Base-by-base conservation (phyloP, 306 rosid species). In the Vigna nakashimae region DNA sequence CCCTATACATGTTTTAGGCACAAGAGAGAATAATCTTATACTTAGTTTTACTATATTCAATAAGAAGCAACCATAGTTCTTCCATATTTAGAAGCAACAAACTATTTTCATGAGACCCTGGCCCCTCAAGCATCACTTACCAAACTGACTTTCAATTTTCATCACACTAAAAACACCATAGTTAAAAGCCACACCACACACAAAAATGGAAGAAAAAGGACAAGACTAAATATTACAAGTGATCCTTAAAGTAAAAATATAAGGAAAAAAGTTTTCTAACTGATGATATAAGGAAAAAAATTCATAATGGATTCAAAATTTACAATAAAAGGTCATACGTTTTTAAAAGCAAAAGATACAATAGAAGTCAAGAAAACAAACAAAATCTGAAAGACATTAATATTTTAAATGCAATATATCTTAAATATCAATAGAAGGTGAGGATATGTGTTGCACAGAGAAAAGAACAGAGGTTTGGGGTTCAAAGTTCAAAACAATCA, bases 61-160 rank as follows among this genome's bases (percentile, higher is more conserved):
- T 26, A 26, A 26, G 65, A 55, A n/a, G 42, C 48, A 71, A 42
- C 24, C 15, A 53, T 18, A 28, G 43, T 49, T 50, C 52, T 76
- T 34, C 52, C 55, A 72, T 40, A 62, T 62, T 34, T 30, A 34
- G 38, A 34, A 34, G 38, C 38, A 34, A 34, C 38, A 4, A 5
- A 34, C 7, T 34, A 34, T 34, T 34, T 34, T 18, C 16, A 75
- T 63, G 28, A 72, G 52, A 72, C 65, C 53, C 53, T 20, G 22
- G 40, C 56, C 56, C 56, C 56, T 73, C 68, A 73, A 57, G 51
- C 24, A 65, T 36, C 42, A 76, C 30, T 13, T 17, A 50, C 38
- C 38, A 49, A 64, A 49, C n/a, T 18, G 24, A 30, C 40, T 48
- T 50, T 64, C 52, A 75, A 49, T 52, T 36, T 64, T 12, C 17